Base-by-base conservation (phyloP, 176 grass and related monocot genomes). In the Cenchrus americanus region DNA sequence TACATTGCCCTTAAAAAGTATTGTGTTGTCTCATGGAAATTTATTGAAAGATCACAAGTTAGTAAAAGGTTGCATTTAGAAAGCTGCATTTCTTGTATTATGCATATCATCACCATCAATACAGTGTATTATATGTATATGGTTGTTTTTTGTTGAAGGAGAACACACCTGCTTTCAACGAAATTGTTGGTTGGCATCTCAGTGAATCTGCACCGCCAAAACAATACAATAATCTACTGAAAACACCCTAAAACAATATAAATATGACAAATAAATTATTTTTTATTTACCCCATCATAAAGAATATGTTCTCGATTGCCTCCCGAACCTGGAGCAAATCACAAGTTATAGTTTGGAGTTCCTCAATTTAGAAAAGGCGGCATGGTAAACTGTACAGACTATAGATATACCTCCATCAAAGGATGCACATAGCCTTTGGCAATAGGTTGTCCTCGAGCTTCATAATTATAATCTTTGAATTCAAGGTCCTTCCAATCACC, bases 161-260 rank as follows among this genome's bases (percentile, higher is more conserved):
- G 18, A 54, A 54, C 70, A 66, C 82, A 94, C 95, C 95, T 98
- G 91, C 92, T 98, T 77, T 95, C 95, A 44, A 95, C 92, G 51
- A 74, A 98, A 86, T 94, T 98, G 80, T 98, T 98, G 42, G 95
- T 98, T 24, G 90, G 90, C 95, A 98, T 98, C 89, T 98, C 92
- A 68, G 83, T 78, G 62, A 98, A 98, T 77, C 95, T 98, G 90
- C 82, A 63, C 13, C 14, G 59, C 64, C n/a, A 26, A 67, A 64
- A 69, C 40, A 49, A 54, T 54, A 49, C 6, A 17, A 84, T 57
- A 8, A 83, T 67, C n/a, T 67, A 63, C n/a, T 12, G 2, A 80
- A 83, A 52, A 80, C 26, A 67, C 10, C 30, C n/a, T 48, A n/a
- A 4, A 5, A 41, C 10, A 22, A 66, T 66, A 51, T 10, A 65